Evolutionary conservation across 495 filamentous ascomycete species (phyloP).

Genomic region (Aspergillus olivimuriae): DNA sequence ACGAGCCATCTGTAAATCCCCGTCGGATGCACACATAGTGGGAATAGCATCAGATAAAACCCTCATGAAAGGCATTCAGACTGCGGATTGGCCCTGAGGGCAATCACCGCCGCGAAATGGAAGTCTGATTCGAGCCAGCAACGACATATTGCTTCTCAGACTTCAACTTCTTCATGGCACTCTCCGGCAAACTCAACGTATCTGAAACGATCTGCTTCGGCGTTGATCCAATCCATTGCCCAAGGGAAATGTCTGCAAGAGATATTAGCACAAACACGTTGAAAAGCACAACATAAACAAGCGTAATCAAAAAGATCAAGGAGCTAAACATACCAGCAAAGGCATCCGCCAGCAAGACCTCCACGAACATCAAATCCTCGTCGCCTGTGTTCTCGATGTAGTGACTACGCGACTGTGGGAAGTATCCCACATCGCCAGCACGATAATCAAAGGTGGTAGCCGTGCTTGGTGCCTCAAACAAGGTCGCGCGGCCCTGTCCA

Average conservation of each 20-base stretch:
- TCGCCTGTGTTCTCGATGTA: conserved; percentile 70
- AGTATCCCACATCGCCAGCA: conserved; percentile 66
- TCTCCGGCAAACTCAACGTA: conserved; percentile 51
- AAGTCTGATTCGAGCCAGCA: conserved; percentile 24
- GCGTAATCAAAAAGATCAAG: not conserved
- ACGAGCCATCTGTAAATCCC: no score
- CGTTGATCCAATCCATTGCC: conserved; percentile 60
- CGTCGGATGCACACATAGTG: no score
- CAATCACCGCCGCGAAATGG: not conserved
- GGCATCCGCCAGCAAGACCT: conserved; percentile 60
- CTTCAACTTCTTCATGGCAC: conserved; percentile 47
- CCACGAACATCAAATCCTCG: conserved; percentile 61
- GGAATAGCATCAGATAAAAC: no score
- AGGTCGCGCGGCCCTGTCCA: conserved; percentile 59
- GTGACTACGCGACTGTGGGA: conserved; percentile 58
- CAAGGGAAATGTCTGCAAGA: conserved; percentile 50
- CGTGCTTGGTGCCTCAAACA: conserved; percentile 51
- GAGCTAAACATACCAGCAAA: conserved; percentile 44
- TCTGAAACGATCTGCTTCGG: conserved; percentile 59
- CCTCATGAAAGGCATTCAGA: no score
- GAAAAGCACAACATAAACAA: not conserved
- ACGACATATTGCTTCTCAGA: conserved; percentile 58
- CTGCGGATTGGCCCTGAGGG: no score
- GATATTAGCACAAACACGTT: not conserved
- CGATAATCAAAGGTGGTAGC: conserved; percentile 70